Percentiles rank a stretch among this genome's conserved stretches.
Conservation (phyloP, 352 stramenopile genomes). For the Pythium brassicae region DNA sequence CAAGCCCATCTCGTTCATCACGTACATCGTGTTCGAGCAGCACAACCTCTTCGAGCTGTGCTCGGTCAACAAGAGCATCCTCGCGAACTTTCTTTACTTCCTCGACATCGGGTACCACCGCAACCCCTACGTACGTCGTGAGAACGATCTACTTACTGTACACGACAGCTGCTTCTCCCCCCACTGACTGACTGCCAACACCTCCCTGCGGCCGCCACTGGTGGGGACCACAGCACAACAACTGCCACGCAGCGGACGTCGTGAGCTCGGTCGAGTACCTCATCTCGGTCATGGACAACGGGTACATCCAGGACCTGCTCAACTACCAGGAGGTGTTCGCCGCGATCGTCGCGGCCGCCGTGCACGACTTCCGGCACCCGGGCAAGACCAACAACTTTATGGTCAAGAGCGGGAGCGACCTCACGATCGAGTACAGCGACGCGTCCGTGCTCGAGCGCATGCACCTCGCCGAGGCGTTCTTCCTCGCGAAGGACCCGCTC, state of each 20-base stretch:
- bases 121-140: conserved; percentile 66
- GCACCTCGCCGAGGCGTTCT: conserved; percentile 83
- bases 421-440: conserved; percentile 82
- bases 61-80: conserved; percentile 62
- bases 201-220: too few species aligned
- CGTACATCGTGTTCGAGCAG: conserved; percentile 79
- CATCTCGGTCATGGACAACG: conserved; percentile 75
- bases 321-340: conserved; percentile 82
- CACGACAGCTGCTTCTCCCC: background rate
- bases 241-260: conserved; percentile 73
- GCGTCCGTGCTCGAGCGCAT: conserved; percentile 80
- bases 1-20: conserved; percentile 78
- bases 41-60: conserved; percentile 78
- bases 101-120: conserved; percentile 76
- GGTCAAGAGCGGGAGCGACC: conserved; percentile 64
- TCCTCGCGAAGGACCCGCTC: conserved; percentile 54
- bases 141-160: too few species aligned
- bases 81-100: conserved; percentile 81
- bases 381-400: conserved; percentile 88
- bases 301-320: conserved; percentile 75
- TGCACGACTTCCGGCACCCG: conserved; percentile 82
- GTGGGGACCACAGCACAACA: conserved; percentile 84
- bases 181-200: background rate
- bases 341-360: conserved; percentile 70
- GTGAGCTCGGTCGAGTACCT: conserved; percentile 81